Evolutionary conservation across 208 protist genomes (phyloP).

Genomic region (Leishmania guyanensis): DNA sequence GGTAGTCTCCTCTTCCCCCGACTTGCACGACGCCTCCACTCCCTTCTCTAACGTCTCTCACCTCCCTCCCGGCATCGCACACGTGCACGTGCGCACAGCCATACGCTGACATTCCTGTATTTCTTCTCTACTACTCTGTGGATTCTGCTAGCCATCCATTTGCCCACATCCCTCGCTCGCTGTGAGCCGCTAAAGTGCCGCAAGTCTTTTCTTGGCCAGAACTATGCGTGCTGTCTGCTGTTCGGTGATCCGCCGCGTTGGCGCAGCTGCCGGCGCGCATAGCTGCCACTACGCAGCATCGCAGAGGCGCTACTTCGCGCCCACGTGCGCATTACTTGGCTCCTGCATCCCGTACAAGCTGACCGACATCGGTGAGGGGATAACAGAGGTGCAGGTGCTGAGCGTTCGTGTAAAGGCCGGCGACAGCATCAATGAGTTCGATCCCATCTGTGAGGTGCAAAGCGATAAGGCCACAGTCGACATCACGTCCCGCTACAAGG

Average conservation of each 20-base stretch:
- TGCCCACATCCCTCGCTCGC: neutral
- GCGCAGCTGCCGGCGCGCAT: neutral
- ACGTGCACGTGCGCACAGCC: neutral
- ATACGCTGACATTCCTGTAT: neutral
- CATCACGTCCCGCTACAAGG: constrained; percentile 93
- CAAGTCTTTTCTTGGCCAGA: neutral
- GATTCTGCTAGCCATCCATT: neutral
- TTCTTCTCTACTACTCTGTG: neutral
- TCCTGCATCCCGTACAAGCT: constrained; percentile 75
- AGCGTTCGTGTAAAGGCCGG: constrained; percentile 91
- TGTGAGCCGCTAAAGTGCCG: neutral
- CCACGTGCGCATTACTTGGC: neutral
- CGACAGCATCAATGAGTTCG: constrained; percentile 92
- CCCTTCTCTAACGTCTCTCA: neutral
- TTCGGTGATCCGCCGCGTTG: constrained; percentile 8
- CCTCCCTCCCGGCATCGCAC: neutral
- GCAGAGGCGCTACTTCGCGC: neutral
- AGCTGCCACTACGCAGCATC: constrained; percentile 1
- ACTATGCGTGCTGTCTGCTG: constrained; percentile 20
- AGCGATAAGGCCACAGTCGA: constrained; percentile 95
- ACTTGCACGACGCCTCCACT: neutral
- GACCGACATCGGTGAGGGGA: constrained; percentile 97
- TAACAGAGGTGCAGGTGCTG: constrained; percentile 94
- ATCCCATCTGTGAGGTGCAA: constrained; percentile 94
- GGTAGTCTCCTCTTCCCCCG: neutral